A percentile compares a stretch with the other conserved stretches of the same genome.
phyloP scores from a whole-genome alignment of 164 flowering plant species.

The Echeveria elegans region DNA sequence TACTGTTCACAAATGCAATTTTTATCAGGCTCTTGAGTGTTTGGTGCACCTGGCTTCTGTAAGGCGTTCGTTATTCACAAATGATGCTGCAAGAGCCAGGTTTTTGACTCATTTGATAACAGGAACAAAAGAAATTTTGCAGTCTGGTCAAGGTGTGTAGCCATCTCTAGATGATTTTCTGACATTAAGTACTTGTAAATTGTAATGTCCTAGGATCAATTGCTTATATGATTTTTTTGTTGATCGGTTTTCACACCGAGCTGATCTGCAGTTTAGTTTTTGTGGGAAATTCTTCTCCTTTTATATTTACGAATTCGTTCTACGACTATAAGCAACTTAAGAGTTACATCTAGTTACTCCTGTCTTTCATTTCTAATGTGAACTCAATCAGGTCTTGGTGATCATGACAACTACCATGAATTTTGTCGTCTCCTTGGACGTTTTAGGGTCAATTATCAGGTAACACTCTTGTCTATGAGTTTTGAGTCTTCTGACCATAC shows the following conservation, averaged over 20 bases:
- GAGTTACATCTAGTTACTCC: not conserved
- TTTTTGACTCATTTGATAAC: conserved; percentile 90
- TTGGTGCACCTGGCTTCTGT: conserved; percentile 93
- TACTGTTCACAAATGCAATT: not conserved
- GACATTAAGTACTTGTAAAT: not conserved
- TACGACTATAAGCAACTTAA: not conserved
- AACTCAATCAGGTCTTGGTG: conserved; percentile 64
- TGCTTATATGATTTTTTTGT: not conserved
- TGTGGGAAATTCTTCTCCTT: not conserved
- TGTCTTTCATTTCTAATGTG: not conserved
- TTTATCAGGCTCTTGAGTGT: conserved; percentile 92
- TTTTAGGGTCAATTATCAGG: conserved; percentile 93
- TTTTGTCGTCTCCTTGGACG: conserved; percentile 98
- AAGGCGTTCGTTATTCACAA: conserved; percentile 84
- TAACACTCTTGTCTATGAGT: conserved; percentile 16
- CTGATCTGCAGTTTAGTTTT: not conserved
- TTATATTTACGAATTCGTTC: not conserved
- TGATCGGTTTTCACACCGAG: not conserved
- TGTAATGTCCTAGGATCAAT: not conserved
- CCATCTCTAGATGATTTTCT: conserved; percentile 5
- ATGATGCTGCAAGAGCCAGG: conserved; percentile 73
- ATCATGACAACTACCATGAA: conserved; percentile 98
- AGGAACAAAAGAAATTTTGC: conserved; percentile 90
- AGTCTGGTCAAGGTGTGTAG: conserved; percentile 74
- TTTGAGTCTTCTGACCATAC: not conserved